A percentile compares a stretch with the other conserved stretches of the same genome.
phyloP scores from a whole-genome alignment of 345 rosid genomes.

The Euclidium syriacum region DNA sequence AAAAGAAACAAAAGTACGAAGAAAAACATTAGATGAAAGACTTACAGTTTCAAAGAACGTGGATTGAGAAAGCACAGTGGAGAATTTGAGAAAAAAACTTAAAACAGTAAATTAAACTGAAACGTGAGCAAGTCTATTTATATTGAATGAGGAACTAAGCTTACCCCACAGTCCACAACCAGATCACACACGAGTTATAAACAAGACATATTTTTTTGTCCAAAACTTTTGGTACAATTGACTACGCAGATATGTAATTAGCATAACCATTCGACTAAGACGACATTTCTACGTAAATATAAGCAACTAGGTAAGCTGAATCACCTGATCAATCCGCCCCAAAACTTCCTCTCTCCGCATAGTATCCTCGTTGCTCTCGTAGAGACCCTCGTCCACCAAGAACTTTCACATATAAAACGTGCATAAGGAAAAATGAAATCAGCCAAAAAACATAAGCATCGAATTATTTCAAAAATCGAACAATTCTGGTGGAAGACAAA shows the following conservation, averaged over 20 bases:
- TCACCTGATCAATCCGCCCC: conserved; percentile 58
- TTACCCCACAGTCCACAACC: background rate
- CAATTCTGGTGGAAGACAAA: background rate
- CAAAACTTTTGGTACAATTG: background rate
- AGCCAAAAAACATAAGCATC: background rate
- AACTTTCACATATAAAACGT: conserved; percentile 32
- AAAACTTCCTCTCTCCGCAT: conserved; percentile 68
- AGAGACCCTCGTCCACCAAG: conserved; percentile 61
- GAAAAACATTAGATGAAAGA: background rate
- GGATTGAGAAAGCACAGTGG: background rate
- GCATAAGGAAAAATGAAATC: background rate
- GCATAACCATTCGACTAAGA: background rate
- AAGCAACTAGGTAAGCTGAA: background rate
- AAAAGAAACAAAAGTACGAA: background rate
- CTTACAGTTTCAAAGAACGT: background rate
- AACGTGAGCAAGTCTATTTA: background rate
- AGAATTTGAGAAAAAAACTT: background rate
- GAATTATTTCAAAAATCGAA: background rate
- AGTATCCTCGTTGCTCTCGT: conserved; percentile 77
- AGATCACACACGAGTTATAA: background rate
- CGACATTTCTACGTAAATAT: background rate
- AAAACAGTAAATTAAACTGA: background rate
- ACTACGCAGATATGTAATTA: background rate
- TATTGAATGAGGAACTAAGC: background rate
- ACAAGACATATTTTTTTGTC: background rate